These are phyloP conservation scores for Takakia lepidozioides DNA, from an alignment of 225 moss, liverwort and hornwort genomes.

Conservation along the genomic window DNA sequence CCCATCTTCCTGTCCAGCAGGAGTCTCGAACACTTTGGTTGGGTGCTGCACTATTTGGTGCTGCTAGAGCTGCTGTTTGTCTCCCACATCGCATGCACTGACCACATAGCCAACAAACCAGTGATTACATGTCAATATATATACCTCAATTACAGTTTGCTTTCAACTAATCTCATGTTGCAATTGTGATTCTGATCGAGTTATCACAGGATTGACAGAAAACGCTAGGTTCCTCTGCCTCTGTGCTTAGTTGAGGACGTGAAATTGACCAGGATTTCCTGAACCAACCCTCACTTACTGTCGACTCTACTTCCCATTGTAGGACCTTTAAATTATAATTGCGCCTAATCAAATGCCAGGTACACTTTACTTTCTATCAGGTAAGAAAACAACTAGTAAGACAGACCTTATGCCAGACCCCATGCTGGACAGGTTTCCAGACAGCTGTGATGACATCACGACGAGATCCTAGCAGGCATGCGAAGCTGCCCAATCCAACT, in stretches of 20 bases:
- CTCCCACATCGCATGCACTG: constrained; percentile 97
- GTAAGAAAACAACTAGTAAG: too few species aligned
- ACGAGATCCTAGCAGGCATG: constrained; percentile 80
- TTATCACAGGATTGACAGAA: too few species aligned
- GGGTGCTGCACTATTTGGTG: constrained; percentile 22
- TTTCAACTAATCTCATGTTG: too few species aligned
- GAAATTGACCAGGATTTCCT: too few species aligned
- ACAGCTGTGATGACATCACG: constrained; percentile 74
- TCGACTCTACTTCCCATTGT: neutral
- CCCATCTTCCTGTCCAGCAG: constrained; percentile 90
- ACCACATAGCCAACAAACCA: constrained; percentile 5
- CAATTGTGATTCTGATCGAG: too few species aligned
- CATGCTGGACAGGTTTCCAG: constrained; percentile 74
- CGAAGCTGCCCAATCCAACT: constrained; percentile 74
- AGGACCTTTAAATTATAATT: too few species aligned
- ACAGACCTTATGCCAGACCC: constrained; percentile 87
- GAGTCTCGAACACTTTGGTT: constrained; percentile 37
- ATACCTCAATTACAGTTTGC: too few species aligned
- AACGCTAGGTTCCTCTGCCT: too few species aligned
- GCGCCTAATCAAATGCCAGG: too few species aligned
- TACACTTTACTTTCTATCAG: too few species aligned
- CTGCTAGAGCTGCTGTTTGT: constrained; percentile 73
- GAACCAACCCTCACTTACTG: neutral
- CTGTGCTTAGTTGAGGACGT: too few species aligned
- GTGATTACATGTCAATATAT: too few species aligned